Evolutionary conservation across 441 rosid species (phyloP), one percentile per base, ranked within the genome.

Genomic region (Kokia cookei): DNA sequence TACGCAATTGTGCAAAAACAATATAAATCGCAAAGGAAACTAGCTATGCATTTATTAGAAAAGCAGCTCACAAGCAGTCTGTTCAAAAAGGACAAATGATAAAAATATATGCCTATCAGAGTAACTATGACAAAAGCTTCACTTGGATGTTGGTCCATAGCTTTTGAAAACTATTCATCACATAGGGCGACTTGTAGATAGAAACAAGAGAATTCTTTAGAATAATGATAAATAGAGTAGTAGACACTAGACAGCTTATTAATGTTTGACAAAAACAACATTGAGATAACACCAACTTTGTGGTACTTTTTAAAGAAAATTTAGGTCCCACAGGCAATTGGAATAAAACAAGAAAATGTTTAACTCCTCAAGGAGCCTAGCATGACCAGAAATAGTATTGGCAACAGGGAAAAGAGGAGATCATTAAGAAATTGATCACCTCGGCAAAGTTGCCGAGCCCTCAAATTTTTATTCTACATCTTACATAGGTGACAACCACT

Each of bases 101-200:
- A 42, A 43, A 24, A 57, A 32, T 2, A 35, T 42, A 3, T 0
- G 77, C 84, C 87, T 75, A 80, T 86, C 88, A 88, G 91, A 81
- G 90, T 84, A 90, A 90, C 91, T 90, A 88, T 89, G 88, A 93
- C 91, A 84, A 64, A 73, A 77, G 93, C 87, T 73, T 80, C 91
- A 88, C 43, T 37, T 83, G 90, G 85, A 86, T 71, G 58, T 24
- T 47, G n/a, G 51, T 76, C 90, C 89, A 84, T 87, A 81, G 89
- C 93, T 73, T 77, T 67, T 51, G 29, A 59, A 53, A 17, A 53
- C 24, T 53, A 53, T 53, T 53, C 58, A 17, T 53, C 58, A 53
- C 24, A 53, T n/a, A 53, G 58, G 26, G 58, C 51, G 60, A 72
- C 24, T 12, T 60, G 35, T 35, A 6, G 40, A 37, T 37, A 8